Evolutionary conservation across 2,329 filamentous ascomycete genomes (phyloP), one percentile per base, ranked within the genome.

Genomic region (Fusarium sp.): DNA sequence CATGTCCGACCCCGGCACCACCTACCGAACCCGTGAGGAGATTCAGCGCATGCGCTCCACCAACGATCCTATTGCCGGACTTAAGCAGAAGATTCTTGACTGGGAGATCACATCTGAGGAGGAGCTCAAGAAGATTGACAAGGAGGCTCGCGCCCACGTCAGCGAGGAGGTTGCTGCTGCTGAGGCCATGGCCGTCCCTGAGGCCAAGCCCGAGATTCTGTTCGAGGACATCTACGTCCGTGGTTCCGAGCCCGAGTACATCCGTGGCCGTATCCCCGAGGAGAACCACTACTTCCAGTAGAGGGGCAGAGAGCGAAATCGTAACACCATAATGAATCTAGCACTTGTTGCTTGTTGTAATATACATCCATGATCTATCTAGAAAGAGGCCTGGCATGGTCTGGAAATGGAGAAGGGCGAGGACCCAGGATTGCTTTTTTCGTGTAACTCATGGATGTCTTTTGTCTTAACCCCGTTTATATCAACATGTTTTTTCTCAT

Each of bases 31-130:
- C 75, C 94, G 96, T 83, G 96, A 99, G 86, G 96, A 99, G 86
- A 97, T 99, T 79, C 95, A 97, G 87, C 94, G 95, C 82, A 99
- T 99, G 96, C 93, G 96, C 78, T 96, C 92, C 75, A 99, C 96
- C 83, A 93, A 98, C 84, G 96, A 99, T 84, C 94, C 96, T 73
- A 99, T 99, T 78, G 94, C 94, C 76, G 96, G 96, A 63, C 89
- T 99, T 75, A 98, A 98, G 90, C 92, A 96, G 86, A 97, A 97
- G 87, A 91, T 99, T 72, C 84, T 99, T 61, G 96, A 99, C 83
- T 99, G 96, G 96, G 89, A 89, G 63, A 91, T 99, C 72, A 90
- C 90, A 74, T 89, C 87, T 65, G 96, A 99, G 86, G 94, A 97
- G 40, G 95, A 98, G 84, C 90, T 99, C 80, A 99, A 99, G 92